A percentile compares a stretch with the other conserved stretches of the same genome.
phyloP scores from a whole-genome alignment of 768 basidiomycete species.

The Collybia sordida region DNA sequence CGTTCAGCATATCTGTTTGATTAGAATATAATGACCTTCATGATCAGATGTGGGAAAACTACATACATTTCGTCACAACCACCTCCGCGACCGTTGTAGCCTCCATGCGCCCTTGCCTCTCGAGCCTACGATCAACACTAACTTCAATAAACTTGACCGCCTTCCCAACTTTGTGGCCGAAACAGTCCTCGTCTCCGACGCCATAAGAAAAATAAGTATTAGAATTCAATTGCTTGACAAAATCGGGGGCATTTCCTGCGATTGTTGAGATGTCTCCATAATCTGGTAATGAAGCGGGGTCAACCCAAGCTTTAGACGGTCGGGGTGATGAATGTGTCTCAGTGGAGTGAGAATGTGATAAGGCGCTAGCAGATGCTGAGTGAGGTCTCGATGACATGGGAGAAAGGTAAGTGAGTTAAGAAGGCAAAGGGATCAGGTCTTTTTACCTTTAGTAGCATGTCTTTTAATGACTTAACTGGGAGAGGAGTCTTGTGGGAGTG shows the following conservation, averaged over 20 bases:
- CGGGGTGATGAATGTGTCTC: slow-evolving; percentile 22
- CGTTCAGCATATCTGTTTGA: slow-evolving; percentile 66
- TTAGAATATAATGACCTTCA: not conserved
- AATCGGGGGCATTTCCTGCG: slow-evolving; percentile 60
- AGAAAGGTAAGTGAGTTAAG: slow-evolving; percentile 7
- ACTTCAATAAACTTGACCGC: slow-evolving; percentile 62
- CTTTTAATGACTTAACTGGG: slow-evolving; percentile 24
- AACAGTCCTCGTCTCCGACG: slow-evolving; percentile 62
- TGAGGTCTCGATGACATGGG: slow-evolving; percentile 32
- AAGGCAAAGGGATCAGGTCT: slow-evolving; percentile 7
- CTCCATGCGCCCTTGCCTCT: slow-evolving; percentile 52
- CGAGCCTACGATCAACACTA: slow-evolving; percentile 44
- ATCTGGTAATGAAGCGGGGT: slow-evolving; percentile 61
- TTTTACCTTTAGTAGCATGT: slow-evolving; percentile 20
- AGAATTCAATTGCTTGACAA: slow-evolving; percentile 64
- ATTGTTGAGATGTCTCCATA: slow-evolving; percentile 56
- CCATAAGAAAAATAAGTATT: slow-evolving; percentile 72
- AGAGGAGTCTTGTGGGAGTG: slow-evolving; percentile 22
- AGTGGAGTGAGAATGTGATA: slow-evolving; percentile 23
- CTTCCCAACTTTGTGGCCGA: slow-evolving; percentile 62
- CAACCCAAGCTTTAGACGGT: slow-evolving; percentile 54
- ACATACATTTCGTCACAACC: slow-evolving; percentile 58
- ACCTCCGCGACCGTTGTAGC: slow-evolving; percentile 65
- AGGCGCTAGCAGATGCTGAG: slow-evolving; percentile 19
- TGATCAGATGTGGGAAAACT: slow-evolving; percentile 4